Conservation (phyloP, 176 grass and related monocot species). For the Oryza australiensis region DNA sequence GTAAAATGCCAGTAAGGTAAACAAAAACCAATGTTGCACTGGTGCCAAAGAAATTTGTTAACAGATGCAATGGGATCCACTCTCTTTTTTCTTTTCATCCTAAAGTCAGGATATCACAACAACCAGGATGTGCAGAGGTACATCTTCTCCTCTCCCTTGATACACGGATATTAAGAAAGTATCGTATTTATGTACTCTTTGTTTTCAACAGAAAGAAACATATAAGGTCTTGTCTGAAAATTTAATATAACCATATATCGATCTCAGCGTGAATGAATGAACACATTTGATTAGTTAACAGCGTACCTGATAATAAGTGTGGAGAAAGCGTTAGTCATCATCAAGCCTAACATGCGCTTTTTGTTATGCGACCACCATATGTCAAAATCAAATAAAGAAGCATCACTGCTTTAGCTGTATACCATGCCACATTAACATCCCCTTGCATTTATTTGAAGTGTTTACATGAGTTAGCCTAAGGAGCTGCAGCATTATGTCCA, state of each 20-base stretch:
- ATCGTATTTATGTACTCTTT: not conserved
- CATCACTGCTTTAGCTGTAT: not conserved
- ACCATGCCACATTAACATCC: not conserved
- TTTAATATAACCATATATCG: not conserved
- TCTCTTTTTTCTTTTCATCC: too few relatives aligned
- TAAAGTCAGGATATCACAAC: not conserved
- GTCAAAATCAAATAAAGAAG: not conserved
- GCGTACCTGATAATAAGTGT: not conserved
- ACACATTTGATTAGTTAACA: not conserved
- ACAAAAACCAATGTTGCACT: not conserved
- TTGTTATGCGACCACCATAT: not conserved
- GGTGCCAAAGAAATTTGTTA: not conserved
- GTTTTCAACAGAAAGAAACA: not conserved
- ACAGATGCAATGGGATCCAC: not conserved
- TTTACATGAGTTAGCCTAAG: slow-evolving; percentile 32
- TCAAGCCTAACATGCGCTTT: not conserved
- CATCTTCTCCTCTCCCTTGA: not conserved
- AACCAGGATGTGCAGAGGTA: not conserved
- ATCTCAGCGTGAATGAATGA: not conserved
- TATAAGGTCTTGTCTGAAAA: not conserved
- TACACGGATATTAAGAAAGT: not conserved
- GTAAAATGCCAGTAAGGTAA: not conserved
- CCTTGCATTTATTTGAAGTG: slow-evolving; percentile 33
- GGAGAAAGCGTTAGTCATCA: not conserved
- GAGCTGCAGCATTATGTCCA: slow-evolving; percentile 28